phyloP scores from a whole-genome alignment of 306 rosid species.

The Vigna reflexopilosa region DNA sequence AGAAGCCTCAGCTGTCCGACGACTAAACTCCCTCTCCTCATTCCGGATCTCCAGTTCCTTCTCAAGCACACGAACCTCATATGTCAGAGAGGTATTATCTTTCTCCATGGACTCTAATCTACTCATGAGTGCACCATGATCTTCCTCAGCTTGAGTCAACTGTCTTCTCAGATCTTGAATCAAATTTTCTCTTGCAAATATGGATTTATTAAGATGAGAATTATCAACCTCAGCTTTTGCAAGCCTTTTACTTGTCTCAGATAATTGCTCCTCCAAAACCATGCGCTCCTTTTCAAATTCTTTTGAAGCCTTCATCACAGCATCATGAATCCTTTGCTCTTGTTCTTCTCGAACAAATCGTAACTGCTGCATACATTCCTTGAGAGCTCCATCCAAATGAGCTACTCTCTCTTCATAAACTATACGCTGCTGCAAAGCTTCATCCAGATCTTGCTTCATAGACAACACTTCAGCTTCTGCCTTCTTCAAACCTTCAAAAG shows the following conservation, averaged over 20 bases:
- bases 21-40: constrained; percentile 86
- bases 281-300: constrained; percentile 66
- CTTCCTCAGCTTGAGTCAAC: constrained; percentile 63
- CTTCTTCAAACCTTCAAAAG: constrained; percentile 73
- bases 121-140: constrained; percentile 60
- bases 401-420: constrained; percentile 70
- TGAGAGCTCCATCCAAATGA: constrained; percentile 80
- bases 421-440: constrained; percentile 62
- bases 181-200: constrained; percentile 65
- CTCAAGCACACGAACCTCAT: constrained; percentile 84
- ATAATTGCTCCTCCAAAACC: constrained; percentile 68
- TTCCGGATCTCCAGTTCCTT: constrained; percentile 93
- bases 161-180: constrained; percentile 70
- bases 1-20: constrained; percentile 73
- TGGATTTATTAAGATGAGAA: constrained; percentile 68
- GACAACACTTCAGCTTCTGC: constrained; percentile 63
- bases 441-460: constrained; percentile 64
- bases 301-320: constrained; percentile 70
- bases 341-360: constrained; percentile 88
- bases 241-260: constrained; percentile 67
- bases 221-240: constrained; percentile 65
- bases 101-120: constrained; percentile 77
- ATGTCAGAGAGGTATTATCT: constrained; percentile 67
- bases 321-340: constrained; percentile 80
- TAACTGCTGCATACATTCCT: constrained; percentile 93